Evolutionary conservation across 148 eudicot genomes (phyloP).

Genomic region (Heliosperma pusillum): DNA sequence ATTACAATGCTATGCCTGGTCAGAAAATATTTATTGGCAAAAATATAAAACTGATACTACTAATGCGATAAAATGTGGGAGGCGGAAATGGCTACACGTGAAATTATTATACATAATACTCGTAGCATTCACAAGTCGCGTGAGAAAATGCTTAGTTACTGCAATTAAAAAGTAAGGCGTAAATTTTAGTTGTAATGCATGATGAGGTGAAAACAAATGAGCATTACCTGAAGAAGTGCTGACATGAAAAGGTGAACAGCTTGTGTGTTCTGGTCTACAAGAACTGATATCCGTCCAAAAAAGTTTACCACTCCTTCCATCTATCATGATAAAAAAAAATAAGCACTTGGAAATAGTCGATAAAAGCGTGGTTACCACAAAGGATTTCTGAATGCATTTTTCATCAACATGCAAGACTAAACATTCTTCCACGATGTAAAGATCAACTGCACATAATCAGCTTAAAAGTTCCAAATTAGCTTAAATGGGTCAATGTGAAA

Average conservation of each 20-base stretch:
- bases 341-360: neutral
- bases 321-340: conserved; percentile 35
- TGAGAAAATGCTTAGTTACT: neutral
- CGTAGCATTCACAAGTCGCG: neutral
- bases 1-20: neutral
- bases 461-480: no score
- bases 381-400: neutral
- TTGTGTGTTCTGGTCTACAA: conserved; percentile 92
- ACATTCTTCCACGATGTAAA: neutral
- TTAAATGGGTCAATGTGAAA: no score
- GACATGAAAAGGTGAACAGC: conserved; percentile 91
- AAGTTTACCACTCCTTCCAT: conserved; percentile 91
- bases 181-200: no score
- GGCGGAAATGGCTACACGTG: no score
- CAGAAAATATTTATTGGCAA: no score
- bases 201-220: neutral
- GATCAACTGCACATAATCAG: neutral
- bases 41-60: no score
- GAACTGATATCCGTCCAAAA: conserved; percentile 82
- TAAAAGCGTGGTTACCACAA: neutral
- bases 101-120: no score
- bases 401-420: neutral
- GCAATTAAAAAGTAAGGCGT: neutral
- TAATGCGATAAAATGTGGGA: no score
- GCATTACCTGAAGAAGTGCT: conserved; percentile 77